phyloP scores from a whole-genome alignment of 2,329 filamentous ascomycete genomes.

The Lecanosticta acicola region DNA sequence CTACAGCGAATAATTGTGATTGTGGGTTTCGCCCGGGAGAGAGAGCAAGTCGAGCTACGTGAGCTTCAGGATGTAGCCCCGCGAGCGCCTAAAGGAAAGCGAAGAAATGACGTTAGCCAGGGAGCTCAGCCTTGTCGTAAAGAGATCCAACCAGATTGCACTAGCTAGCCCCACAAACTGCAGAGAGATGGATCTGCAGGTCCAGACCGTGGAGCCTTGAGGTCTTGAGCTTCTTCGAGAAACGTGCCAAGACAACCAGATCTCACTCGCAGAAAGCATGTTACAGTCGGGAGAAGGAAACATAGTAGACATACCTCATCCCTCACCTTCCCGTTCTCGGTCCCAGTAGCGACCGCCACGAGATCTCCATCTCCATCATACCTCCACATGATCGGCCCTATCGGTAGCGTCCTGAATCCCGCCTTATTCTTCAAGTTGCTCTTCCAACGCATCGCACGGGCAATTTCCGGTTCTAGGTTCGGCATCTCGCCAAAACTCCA shows the following conservation, averaged over 20 bases:
- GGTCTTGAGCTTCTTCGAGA: no score
- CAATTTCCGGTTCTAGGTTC: conserved; percentile 56
- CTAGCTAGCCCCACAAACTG: neutral
- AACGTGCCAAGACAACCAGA: no score
- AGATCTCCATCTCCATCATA: conserved; percentile 39
- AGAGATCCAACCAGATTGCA: neutral
- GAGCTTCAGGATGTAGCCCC: conserved; percentile 30
- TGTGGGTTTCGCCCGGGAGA: conserved; percentile 21
- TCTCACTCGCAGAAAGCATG: no score
- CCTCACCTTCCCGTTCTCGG: conserved; percentile 38
- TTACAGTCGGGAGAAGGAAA: neutral
- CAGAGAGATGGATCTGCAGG: neutral
- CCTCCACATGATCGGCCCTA: conserved; percentile 44
- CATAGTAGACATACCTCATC: conserved; percentile 15
- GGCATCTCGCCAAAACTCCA: conserved; percentile 74
- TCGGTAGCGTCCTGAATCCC: conserved; percentile 41
- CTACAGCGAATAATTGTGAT: conserved; percentile 10
- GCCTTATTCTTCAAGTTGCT: conserved; percentile 21
- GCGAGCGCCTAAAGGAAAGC: conserved; percentile 30
- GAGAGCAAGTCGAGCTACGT: conserved; percentile 23
- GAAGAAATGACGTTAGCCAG: neutral
- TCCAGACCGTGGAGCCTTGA: neutral
- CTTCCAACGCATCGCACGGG: conserved; percentile 40
- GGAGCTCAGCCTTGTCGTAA: neutral
- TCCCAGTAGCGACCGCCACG: conserved; percentile 43